These are phyloP conservation scores for Candida chauliodis DNA, from an alignment of 805 yeast genomes.

Conservation along the genomic window DNA sequence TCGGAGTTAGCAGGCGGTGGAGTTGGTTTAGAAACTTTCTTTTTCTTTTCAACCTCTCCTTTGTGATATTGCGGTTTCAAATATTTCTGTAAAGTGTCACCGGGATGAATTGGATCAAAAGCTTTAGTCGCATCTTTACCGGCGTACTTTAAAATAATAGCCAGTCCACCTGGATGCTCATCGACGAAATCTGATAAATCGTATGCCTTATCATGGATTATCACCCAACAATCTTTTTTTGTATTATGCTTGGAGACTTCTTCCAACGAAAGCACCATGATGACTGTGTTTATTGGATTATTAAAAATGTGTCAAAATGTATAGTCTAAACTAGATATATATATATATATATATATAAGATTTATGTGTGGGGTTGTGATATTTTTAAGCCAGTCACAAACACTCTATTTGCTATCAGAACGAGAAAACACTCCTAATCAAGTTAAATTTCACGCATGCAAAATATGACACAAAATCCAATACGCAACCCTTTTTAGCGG, in stretches of 20 bases:
- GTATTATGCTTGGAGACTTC: conserved; percentile 47
- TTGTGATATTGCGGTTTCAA: conserved; percentile 42
- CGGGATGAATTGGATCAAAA: conserved; percentile 87
- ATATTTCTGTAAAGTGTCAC: conserved; percentile 73
- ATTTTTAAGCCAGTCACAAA: neutral
- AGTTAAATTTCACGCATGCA: conserved; percentile 5
- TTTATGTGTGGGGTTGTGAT: neutral
- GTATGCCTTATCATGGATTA: conserved; percentile 74
- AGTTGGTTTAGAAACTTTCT: conserved; percentile 1
- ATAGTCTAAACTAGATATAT: neutral
- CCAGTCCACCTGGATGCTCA: conserved; percentile 62
- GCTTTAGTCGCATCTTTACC: conserved; percentile 66
- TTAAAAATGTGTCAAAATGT: neutral
- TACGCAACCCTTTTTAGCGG: no score
- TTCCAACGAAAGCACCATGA: conserved; percentile 17
- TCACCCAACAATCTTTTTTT: conserved; percentile 76
- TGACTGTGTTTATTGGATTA: neutral
- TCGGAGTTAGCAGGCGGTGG: conserved; percentile 2
- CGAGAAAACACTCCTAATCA: neutral
- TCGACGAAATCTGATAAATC: conserved; percentile 64
- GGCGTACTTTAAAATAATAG: conserved; percentile 50
- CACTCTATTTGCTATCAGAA: neutral
- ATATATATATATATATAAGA: neutral
- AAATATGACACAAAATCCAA: conserved; percentile 3
- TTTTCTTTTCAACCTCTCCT: conserved; percentile 29